These are phyloP conservation scores for Tillandsia leiboldiana DNA, from an alignment of 176 grass and related monocot genomes.

Conservation along the genomic window DNA sequence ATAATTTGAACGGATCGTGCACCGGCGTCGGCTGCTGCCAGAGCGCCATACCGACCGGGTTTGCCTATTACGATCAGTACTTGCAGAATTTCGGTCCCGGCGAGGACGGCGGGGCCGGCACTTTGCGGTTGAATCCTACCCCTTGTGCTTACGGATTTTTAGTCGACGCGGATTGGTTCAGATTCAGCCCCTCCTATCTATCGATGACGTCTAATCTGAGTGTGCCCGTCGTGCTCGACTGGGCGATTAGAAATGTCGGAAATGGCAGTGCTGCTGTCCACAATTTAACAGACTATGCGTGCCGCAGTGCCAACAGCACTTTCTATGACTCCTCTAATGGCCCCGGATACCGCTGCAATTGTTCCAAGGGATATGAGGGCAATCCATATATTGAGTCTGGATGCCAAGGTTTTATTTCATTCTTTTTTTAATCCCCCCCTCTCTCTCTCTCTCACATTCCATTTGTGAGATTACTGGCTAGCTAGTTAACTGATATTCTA, in stretches of 20 bases:
- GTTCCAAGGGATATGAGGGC: slow-evolving; percentile 31
- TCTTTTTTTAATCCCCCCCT: not conserved
- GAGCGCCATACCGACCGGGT: not conserved
- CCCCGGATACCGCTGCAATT: slow-evolving; percentile 41
- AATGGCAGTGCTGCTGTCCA: slow-evolving; percentile 9
- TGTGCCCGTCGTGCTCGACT: slow-evolving; percentile 41
- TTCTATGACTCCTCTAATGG: slow-evolving; percentile 26
- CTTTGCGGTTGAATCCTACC: not conserved
- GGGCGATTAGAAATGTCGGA: slow-evolving; percentile 38
- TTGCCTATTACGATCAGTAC: not conserved
- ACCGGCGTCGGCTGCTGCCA: slow-evolving; percentile 47
- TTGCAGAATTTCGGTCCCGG: no score
- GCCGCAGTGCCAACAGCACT: slow-evolving; percentile 1
- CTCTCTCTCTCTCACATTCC: not conserved
- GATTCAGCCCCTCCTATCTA: slow-evolving; percentile 10
- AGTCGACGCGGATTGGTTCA: slow-evolving; percentile 17
- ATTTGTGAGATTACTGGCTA: not conserved
- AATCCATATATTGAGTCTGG: slow-evolving; percentile 47
- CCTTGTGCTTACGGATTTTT: slow-evolving; percentile 42
- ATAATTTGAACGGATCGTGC: slow-evolving; percentile 10
- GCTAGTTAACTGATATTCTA: not conserved
- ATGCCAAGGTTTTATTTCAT: slow-evolving; percentile 31
- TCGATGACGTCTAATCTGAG: slow-evolving; percentile 22
- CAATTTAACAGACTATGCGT: slow-evolving; percentile 34
- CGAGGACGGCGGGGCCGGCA: not conserved